phyloP scores from a whole-genome alignment of 2,329 filamentous ascomycete genomes.

The Calonectria multiphialidica region DNA sequence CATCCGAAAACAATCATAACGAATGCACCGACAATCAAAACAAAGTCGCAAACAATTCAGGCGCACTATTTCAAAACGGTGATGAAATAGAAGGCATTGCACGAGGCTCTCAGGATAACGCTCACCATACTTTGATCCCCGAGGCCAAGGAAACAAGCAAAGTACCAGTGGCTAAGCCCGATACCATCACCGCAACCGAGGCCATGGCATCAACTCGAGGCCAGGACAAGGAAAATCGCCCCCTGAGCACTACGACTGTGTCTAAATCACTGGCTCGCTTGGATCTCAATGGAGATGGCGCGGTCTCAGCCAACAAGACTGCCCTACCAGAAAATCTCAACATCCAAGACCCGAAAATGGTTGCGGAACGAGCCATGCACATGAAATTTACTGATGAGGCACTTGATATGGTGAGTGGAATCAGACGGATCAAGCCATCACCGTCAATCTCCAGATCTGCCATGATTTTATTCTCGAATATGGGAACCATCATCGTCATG shows the following conservation, averaged over 20 bases:
- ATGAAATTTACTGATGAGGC: constrained; percentile 84
- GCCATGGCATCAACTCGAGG: constrained; percentile 32
- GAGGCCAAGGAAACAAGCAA: neutral
- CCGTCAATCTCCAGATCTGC: neutral
- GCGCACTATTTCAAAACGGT: constrained; percentile 17
- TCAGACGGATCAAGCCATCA: neutral
- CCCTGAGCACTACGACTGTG: constrained; percentile 26
- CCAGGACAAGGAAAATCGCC: constrained; percentile 48
- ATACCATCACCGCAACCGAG: constrained; percentile 8
- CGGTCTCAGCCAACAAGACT: neutral
- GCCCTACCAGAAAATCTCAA: constrained; percentile 4
- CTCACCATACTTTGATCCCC: neutral
- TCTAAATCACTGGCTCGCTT: constrained; percentile 35
- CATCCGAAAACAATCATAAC: neutral
- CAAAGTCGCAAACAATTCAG: constrained; percentile 6
- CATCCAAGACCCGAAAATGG: constrained; percentile 44
- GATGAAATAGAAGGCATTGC: constrained; percentile 8
- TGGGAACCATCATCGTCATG: too few species aligned
- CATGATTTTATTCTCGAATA: too few species aligned
- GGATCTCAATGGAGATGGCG: constrained; percentile 26
- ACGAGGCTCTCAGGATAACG: neutral
- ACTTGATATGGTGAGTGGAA: constrained; percentile 80
- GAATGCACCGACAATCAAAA: constrained; percentile 27
- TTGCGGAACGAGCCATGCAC: constrained; percentile 50
- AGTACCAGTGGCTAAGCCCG: neutral